These are phyloP conservation scores for Chalciporus pseudorubinellus DNA, from an alignment of 768 basidiomycete genomes.

Conservation along the genomic window DNA sequence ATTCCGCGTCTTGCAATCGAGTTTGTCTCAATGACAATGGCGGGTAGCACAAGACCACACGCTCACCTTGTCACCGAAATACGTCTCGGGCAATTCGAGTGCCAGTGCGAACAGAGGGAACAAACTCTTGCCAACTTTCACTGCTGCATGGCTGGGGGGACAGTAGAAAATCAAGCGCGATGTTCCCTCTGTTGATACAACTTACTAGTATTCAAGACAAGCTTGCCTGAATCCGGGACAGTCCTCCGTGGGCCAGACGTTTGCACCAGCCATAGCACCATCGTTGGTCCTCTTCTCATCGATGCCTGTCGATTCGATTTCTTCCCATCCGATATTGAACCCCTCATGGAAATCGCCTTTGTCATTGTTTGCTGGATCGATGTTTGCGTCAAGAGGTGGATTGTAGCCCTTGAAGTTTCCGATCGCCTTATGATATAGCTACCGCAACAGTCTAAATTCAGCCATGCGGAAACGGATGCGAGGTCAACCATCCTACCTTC, in stretches of 20 bases:
- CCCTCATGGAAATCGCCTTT: constrained; percentile 90
- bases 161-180: constrained; percentile 20
- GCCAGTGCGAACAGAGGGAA: constrained; percentile 74
- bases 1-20: constrained; percentile 46
- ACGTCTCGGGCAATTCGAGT: constrained; percentile 55
- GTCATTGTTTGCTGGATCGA: constrained; percentile 58
- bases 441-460: background rate
- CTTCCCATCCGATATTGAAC: constrained; percentile 82
- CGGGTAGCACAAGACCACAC: background rate
- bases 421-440: constrained; percentile 69
- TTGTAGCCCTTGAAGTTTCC: constrained; percentile 78
- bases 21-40: background rate
- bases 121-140: constrained; percentile 51
- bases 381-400: constrained; percentile 68
- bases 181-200: constrained; percentile 19
- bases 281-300: constrained; percentile 35
- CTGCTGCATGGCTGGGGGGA: constrained; percentile 46
- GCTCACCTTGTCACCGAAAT: constrained; percentile 63
- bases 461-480: background rate
- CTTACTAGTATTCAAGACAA: constrained; percentile 67
- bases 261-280: constrained; percentile 66
- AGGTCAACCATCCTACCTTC: constrained; percentile 42
- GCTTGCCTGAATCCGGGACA: constrained; percentile 58
- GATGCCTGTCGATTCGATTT: constrained; percentile 28
- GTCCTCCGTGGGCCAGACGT: constrained; percentile 73